Percentiles rank a stretch among this genome's conserved stretches.
These are phyloP conservation scores for Didymella sp. DNA, from an alignment of 2,329 filamentous ascomycete species.

Conservation along the genomic window DNA sequence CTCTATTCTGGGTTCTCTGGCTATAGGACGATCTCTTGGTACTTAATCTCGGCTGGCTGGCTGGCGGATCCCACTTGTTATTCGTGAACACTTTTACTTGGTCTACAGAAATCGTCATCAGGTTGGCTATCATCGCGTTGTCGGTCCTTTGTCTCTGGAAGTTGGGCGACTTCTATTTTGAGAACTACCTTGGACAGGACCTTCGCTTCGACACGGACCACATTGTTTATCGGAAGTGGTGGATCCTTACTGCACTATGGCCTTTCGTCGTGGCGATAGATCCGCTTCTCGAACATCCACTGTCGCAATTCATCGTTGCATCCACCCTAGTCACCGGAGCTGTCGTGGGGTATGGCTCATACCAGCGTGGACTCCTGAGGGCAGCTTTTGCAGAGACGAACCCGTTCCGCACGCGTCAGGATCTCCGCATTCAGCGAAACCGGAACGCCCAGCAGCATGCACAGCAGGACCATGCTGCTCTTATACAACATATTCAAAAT, in stretches of 20 bases:
- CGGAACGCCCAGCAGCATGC: neutral
- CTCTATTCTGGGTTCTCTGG: slow-evolving; percentile 9
- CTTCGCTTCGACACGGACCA: neutral
- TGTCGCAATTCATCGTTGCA: too few relatives aligned
- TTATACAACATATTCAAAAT: neutral
- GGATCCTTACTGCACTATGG: too few relatives aligned
- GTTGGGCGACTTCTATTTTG: neutral
- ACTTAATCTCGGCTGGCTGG: neutral
- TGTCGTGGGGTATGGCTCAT: too few relatives aligned
- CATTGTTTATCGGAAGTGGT: too few relatives aligned
- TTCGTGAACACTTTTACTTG: neutral
- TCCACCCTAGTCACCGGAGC: neutral
- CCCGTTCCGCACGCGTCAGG: too few relatives aligned
- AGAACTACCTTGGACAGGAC: neutral
- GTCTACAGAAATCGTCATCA: neutral
- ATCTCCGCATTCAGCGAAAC: neutral
- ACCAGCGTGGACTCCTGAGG: too few relatives aligned
- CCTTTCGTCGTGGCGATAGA: too few relatives aligned
- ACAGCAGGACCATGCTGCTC: neutral
- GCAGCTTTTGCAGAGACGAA: too few relatives aligned
- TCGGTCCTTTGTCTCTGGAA: neutral
- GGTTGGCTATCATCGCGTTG: neutral
- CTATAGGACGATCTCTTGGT: neutral
- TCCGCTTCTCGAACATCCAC: too few relatives aligned
- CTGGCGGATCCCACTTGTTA: neutral